Evolutionary conservation across 2,329 filamentous ascomycete genomes (phyloP), one percentile per base, ranked within the genome.

Genomic region (Fusarium graminum): DNA sequence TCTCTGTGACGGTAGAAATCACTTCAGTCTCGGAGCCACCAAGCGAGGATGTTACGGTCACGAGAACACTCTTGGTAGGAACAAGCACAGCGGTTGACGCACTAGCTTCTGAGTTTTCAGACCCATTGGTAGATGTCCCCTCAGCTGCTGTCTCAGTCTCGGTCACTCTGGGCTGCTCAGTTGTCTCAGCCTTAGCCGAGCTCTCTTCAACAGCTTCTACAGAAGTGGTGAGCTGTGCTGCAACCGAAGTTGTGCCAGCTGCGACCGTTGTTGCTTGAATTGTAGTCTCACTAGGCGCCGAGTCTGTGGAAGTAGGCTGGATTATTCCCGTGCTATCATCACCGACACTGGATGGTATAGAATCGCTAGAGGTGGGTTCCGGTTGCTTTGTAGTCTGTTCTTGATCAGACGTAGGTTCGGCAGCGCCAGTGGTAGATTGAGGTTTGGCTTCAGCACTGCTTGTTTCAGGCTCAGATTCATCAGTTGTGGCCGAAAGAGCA

Each of bases 21-120:
- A 57, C 39, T 60, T 64, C 65, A 60, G 65, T 53, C 44, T 63
- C 52, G n/a, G 59, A 51, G 29, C 39, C 51, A 25, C 22, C 43
- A 39, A 39, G 47, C 17, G 51, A 50, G 4, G 51, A 54, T 29
- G 62, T 66, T 13, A 50, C 39, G 34, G 50, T 45, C 22, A 30
- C 34, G 19, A 41, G 14, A 42, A 34, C 26, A 42, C 28, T 51
- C 7, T 42, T 36, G 17, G 46, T 43, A 43, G 57, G 52, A 16
- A 47, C 42, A 66, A 45, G 30, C 26, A 51, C 51, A 38, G 55
- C 61, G 30, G 56, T 55, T 17, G 59, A 64, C 57, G 67, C 62
- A 58, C 65, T 58, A 59, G 65, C 66, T 49, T 52, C 50, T 25
- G 65, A 67, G 65, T 67, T 63, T 30, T 59, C 54, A 60, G 66